Evolutionary conservation across 192 early-diverging fungal species (phyloP), one percentile per base, ranked within the genome.

Genomic region (Podila verticillata): DNA sequence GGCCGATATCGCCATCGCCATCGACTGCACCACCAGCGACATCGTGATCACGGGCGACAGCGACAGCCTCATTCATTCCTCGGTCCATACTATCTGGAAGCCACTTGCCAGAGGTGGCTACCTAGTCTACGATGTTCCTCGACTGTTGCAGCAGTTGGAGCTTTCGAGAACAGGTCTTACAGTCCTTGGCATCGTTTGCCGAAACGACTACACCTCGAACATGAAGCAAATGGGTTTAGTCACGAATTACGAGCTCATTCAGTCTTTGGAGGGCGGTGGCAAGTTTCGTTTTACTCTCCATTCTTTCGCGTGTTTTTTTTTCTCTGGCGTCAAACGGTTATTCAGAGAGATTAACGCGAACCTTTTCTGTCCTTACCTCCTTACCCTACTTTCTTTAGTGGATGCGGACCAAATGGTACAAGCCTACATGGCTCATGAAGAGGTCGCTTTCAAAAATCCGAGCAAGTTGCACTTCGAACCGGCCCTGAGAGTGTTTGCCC

Each of bases 11-110:
- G 17, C 26, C 15, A 61, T 61, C 19, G 60, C 32, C 19, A 30
- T 15, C 8, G 31, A 61, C n/a, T 61, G 60, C 20, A 31, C 9
- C 13, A 2, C 60, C 13, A 35, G 12, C 19, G 60, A 61, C n/a
- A 35, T 35, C 31, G 60, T 61, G 5, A 34, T 61, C n/a, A 36
- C 60, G 30, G 60, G 60, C 4, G 62, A 63, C 39, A 63, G 62
- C 24, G 39, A 63, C 35, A 48, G 20, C 13, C 62, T 63, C 24
- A 44, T 63, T 8, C 48, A 26, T 22, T 10, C 35, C 22, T 48
- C 62, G 24, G 7, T 63, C 35, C 48, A 44, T 3, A 63, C 62
- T 32, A 28, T 63, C 7, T 36, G 34, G 60, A 32, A 34, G 34
- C 30, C 60, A 5, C 36, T 58, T 8, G 17, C 48, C 5, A 17